A percentile compares a stretch with the other conserved stretches of the same genome.
Conservation (phyloP, 1,284 basidiomycete genomes). For the Trametes polyzona region DNA sequence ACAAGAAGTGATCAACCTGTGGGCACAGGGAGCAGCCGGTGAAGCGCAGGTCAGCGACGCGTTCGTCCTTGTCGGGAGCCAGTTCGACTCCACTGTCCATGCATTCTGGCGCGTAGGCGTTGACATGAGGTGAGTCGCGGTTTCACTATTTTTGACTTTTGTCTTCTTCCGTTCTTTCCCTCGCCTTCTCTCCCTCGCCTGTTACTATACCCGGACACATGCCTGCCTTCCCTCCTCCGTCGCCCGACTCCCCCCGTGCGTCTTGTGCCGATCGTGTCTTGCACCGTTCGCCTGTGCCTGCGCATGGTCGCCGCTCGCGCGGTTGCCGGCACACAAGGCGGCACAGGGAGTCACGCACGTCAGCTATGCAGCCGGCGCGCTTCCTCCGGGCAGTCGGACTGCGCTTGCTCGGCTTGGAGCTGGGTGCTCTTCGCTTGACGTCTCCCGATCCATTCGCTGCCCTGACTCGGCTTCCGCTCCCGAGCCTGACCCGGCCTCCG, state of each 20-base stretch:
- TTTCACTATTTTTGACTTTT: slow-evolving; percentile 10
- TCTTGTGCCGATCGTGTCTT: background rate
- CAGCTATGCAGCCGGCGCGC: slow-evolving; percentile 5
- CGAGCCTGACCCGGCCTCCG: slow-evolving; percentile 12
- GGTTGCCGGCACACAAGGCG: slow-evolving; percentile 3
- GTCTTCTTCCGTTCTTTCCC: slow-evolving; percentile 1
- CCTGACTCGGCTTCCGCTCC: slow-evolving; percentile 5
- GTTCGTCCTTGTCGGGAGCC: slow-evolving; percentile 92
- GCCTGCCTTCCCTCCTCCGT: background rate
- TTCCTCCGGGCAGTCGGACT: slow-evolving; percentile 20
- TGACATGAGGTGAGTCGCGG: slow-evolving; percentile 69
- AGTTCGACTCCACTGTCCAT: slow-evolving; percentile 84
- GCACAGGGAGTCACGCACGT: slow-evolving; percentile 4
- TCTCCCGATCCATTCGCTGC: slow-evolving; percentile 4
- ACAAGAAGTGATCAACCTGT: slow-evolving; percentile 78
- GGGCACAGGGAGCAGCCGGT: slow-evolving; percentile 69
- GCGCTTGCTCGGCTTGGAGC: background rate
- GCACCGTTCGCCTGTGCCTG: background rate
- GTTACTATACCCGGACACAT: background rate
- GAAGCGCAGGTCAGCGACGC: slow-evolving; percentile 89
- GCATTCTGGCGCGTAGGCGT: slow-evolving; percentile 84
- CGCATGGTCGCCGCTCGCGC: slow-evolving; percentile 10
- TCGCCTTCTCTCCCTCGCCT: background rate
- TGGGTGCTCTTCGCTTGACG: slow-evolving; percentile 12
- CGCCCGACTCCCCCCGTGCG: background rate